These are phyloP conservation scores for Brasilioporus rufonigricans DNA, from an alignment of 768 basidiomycete genomes.

Conservation along the genomic window DNA sequence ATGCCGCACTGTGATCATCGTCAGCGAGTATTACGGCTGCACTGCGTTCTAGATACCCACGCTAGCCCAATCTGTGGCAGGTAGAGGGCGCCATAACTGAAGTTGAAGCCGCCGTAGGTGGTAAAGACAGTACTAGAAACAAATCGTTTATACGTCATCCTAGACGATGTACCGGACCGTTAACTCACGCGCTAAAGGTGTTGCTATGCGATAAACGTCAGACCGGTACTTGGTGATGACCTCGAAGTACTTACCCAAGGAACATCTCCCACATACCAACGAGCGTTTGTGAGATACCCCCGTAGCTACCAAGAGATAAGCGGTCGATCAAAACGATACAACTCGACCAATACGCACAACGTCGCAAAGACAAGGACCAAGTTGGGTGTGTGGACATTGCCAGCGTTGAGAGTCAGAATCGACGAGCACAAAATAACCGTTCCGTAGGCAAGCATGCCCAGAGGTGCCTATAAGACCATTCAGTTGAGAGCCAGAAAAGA, in stretches of 20 bases:
- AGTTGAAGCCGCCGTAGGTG: slow-evolving; percentile 31
- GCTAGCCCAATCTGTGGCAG: slow-evolving; percentile 26
- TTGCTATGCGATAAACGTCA: slow-evolving; percentile 19
- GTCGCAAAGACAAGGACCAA: slow-evolving; percentile 29
- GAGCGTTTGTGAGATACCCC: slow-evolving; percentile 29
- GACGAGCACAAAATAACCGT: slow-evolving; percentile 32
- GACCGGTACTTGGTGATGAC: neutral
- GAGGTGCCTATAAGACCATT: slow-evolving; percentile 18
- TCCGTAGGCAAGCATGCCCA: slow-evolving; percentile 30
- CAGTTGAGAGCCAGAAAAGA: neutral
- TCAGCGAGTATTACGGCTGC: neutral
- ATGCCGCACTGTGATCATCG: slow-evolving; percentile 16
- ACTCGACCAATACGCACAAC: slow-evolving; percentile 16
- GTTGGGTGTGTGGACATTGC: slow-evolving; percentile 19
- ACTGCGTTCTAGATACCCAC: slow-evolving; percentile 9
- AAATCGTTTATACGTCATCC: neutral
- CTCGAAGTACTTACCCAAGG: slow-evolving; percentile 22
- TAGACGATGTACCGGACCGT: neutral
- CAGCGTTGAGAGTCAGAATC: slow-evolving; percentile 22
- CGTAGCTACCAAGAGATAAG: slow-evolving; percentile 21
- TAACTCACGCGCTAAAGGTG: slow-evolving; percentile 27
- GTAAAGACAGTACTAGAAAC: slow-evolving; percentile 23
- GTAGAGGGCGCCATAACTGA: slow-evolving; percentile 28
- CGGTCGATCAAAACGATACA: neutral
- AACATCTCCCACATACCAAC: slow-evolving; percentile 34